These are phyloP conservation scores for Pseudocercospora vitis DNA, from an alignment of 2,329 filamentous ascomycete genomes.

Conservation along the genomic window DNA sequence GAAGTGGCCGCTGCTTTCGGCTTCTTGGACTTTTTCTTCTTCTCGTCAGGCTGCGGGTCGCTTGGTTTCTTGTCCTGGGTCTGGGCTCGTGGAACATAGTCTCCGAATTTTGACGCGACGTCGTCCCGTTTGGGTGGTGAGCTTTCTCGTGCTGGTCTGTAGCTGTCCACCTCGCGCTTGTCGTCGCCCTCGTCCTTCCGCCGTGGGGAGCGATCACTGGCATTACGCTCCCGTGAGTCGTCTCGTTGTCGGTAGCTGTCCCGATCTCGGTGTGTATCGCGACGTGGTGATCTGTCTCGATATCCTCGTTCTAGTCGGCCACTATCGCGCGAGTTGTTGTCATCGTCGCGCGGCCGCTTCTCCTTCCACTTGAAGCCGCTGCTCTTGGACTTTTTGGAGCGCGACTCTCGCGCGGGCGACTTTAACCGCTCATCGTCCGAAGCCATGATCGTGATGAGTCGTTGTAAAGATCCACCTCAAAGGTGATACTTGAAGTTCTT, in stretches of 20 bases:
- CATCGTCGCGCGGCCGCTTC: slow-evolving; percentile 31
- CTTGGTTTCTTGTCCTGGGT: slow-evolving; percentile 8
- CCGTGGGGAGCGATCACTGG: slow-evolving; percentile 34
- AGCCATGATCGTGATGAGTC: too few relatives aligned
- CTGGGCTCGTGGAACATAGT: slow-evolving; percentile 8
- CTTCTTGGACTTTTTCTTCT: slow-evolving; percentile 27
- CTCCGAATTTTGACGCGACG: slow-evolving; percentile 9
- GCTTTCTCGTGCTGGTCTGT: slow-evolving; percentile 33
- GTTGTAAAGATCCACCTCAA: too few relatives aligned
- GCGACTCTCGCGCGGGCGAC: slow-evolving; percentile 33
- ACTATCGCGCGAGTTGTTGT: slow-evolving; percentile 22
- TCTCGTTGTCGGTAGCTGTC: slow-evolving; percentile 18
- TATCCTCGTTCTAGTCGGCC: slow-evolving; percentile 37
- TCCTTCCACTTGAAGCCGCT: slow-evolving; percentile 42
- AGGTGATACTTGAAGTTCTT: too few relatives aligned
- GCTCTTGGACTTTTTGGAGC: slow-evolving; percentile 35
- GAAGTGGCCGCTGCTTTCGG: slow-evolving; percentile 34
- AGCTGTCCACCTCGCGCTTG: slow-evolving; percentile 42
- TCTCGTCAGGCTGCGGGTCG: slow-evolving; percentile 8
- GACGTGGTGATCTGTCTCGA: slow-evolving; percentile 37
- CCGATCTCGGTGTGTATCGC: slow-evolving; percentile 31
- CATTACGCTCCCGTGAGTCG: slow-evolving; percentile 12
- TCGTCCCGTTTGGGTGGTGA: slow-evolving; percentile 13
- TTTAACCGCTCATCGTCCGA: slow-evolving; percentile 31
- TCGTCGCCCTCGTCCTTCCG: slow-evolving; percentile 23